phyloP scores from a whole-genome alignment of 2,329 filamentous ascomycete genomes.

The Aspergillus pseudoviridinutans region DNA sequence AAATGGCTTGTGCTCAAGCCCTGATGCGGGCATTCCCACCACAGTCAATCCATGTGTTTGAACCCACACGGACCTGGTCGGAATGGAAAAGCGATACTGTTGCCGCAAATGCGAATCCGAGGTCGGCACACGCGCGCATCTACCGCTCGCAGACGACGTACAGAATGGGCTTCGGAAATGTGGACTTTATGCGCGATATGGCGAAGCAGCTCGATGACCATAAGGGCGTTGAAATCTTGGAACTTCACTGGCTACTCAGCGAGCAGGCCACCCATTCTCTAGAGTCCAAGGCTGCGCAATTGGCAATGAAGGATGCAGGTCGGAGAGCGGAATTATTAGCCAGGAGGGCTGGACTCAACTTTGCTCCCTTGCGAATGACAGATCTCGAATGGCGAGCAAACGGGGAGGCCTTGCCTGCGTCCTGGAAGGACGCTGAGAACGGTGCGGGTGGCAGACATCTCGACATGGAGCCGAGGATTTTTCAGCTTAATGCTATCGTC shows the following conservation, averaged over 20 bases:
- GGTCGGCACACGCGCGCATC: neutral
- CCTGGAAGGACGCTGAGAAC: neutral
- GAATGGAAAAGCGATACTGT: neutral
- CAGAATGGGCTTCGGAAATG: slow-evolving; percentile 22
- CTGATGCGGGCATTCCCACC: neutral
- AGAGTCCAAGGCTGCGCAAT: neutral
- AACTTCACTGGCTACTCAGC: neutral
- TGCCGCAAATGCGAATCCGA: neutral
- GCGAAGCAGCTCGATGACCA: slow-evolving; percentile 13
- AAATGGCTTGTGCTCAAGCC: neutral
- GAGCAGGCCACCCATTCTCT: neutral
- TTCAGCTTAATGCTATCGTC: neutral
- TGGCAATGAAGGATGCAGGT: neutral
- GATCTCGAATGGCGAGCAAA: neutral
- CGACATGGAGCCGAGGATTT: neutral
- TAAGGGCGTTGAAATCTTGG: slow-evolving; percentile 17
- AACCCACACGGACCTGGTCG: slow-evolving; percentile 1
- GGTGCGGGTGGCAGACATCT: neutral
- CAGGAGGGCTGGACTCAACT: neutral
- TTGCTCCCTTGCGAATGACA: neutral
- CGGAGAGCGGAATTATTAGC: neutral
- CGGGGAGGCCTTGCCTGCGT: neutral
- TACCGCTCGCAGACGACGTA: slow-evolving; percentile 16
- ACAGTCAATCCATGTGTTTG: neutral
- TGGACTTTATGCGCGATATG: slow-evolving; percentile 17